These are phyloP conservation scores for Metschnikowia matae DNA, from an alignment of 805 yeast species.

Conservation along the genomic window DNA sequence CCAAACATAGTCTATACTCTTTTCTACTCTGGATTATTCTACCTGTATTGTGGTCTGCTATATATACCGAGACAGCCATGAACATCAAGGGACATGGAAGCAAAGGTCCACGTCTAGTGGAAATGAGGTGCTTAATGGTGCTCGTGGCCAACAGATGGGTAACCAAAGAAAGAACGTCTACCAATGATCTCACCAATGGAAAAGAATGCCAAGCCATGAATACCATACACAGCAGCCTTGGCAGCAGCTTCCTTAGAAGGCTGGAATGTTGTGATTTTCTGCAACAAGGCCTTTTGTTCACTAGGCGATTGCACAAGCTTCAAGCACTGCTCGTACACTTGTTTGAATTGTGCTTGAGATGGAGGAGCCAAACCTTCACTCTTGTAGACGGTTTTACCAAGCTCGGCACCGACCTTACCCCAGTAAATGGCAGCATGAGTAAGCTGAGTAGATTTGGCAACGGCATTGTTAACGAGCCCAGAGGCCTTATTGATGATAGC, in stretches of 20 bases:
- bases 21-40: not conserved
- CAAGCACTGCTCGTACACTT: conserved; percentile 53
- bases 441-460: conserved; percentile 35
- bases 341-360: conserved; percentile 65
- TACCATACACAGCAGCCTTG: conserved; percentile 68
- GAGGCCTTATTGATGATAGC: conserved; percentile 42
- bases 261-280: conserved; percentile 42
- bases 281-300: conserved; percentile 58
- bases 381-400: conserved; percentile 74
- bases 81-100: not conserved
- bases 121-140: conserved; percentile 6
- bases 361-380: conserved; percentile 96
- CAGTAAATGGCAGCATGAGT: conserved; percentile 70
- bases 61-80: not conserved
- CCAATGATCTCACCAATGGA: conserved; percentile 95
- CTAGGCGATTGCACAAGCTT: conserved; percentile 34
- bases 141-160: conserved; percentile 59
- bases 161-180: conserved; percentile 90
- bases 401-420: conserved; percentile 62
- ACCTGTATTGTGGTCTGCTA: not conserved
- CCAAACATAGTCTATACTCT: too few relatives aligned
- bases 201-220: conserved; percentile 87
- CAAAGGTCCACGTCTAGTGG: conserved; percentile 15
- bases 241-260: conserved; percentile 53
- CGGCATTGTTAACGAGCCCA: conserved; percentile 31